These are phyloP conservation scores for Aspergillus hiratsukae DNA, from an alignment of 2,329 filamentous ascomycete species.

Conservation along the genomic window DNA sequence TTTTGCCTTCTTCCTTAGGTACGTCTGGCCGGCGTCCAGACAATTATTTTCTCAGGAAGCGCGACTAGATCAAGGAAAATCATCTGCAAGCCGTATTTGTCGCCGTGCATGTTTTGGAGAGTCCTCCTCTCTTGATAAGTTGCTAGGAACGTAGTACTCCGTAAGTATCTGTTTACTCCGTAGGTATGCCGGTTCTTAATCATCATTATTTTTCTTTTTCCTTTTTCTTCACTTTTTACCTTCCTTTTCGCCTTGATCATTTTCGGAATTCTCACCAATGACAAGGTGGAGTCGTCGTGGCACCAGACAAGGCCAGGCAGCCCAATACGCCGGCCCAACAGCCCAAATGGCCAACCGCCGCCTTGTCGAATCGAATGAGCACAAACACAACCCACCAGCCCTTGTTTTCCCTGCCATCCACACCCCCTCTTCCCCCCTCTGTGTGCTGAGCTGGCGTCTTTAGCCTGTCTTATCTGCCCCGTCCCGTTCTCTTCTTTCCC, in stretches of 20 bases:
- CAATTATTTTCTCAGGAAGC: background rate
- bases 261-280: background rate
- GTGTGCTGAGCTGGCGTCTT: constrained; percentile 24
- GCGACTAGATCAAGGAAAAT: background rate
- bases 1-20: background rate
- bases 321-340: constrained; percentile 37
- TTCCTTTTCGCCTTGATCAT: constrained; percentile 13
- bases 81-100: background rate
- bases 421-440: constrained; percentile 24
- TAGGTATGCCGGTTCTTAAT: background rate
- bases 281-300: constrained; percentile 36
- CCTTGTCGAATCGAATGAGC: constrained; percentile 12
- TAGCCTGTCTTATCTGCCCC: constrained; percentile 12
- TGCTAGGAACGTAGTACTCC: too few relatives aligned
- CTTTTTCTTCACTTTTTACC: constrained; percentile 29
- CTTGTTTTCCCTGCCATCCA: constrained; percentile 23
- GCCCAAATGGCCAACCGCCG: constrained; percentile 19
- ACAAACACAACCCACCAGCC: constrained; percentile 10
- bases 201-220: constrained; percentile 20
- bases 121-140: background rate
- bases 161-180: too few relatives aligned
- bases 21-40: background rate
- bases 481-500: constrained; percentile 13
- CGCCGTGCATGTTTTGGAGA: background rate
- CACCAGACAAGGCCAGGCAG: constrained; percentile 33